phyloP scores from a whole-genome alignment of 148 eudicot genomes.

The Vaccinium myrtillus region DNA sequence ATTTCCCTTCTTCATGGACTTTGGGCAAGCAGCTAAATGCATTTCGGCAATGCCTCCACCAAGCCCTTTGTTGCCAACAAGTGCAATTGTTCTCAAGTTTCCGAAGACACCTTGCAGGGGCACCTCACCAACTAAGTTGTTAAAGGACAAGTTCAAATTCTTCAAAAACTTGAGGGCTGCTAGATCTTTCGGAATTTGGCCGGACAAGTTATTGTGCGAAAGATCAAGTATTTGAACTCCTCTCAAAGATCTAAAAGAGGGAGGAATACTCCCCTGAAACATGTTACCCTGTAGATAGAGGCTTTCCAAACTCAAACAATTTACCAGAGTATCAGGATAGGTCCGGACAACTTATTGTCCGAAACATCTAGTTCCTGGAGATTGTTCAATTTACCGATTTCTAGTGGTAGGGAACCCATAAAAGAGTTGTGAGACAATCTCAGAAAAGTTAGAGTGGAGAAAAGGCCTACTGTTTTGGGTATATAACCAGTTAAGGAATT shows the following conservation, averaged over 20 bases:
- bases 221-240: not conserved
- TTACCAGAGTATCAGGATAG: constrained; percentile 9
- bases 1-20: not conserved
- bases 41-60: constrained; percentile 11
- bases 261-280: not conserved
- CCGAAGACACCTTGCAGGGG: not conserved
- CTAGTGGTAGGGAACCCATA: not conserved
- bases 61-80: constrained; percentile 2
- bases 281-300: not conserved
- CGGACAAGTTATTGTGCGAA: not conserved
- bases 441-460: not conserved
- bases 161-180: not conserved
- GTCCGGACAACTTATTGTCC: constrained; percentile 3
- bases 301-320: not conserved
- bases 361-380: constrained; percentile 1
- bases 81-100: not conserved
- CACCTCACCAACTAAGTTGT: not conserved
- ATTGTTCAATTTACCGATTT: not conserved
- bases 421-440: not conserved
- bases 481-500: constrained; percentile 22
- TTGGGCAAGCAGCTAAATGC: not conserved
- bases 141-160: constrained; percentile 9
- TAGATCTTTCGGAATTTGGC: constrained; percentile 9
- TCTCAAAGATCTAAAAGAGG: not conserved
- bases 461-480: not conserved